These are phyloP conservation scores for Lecanicillium sp. DNA, from an alignment of 2,329 filamentous ascomycete species.

Conservation along the genomic window DNA sequence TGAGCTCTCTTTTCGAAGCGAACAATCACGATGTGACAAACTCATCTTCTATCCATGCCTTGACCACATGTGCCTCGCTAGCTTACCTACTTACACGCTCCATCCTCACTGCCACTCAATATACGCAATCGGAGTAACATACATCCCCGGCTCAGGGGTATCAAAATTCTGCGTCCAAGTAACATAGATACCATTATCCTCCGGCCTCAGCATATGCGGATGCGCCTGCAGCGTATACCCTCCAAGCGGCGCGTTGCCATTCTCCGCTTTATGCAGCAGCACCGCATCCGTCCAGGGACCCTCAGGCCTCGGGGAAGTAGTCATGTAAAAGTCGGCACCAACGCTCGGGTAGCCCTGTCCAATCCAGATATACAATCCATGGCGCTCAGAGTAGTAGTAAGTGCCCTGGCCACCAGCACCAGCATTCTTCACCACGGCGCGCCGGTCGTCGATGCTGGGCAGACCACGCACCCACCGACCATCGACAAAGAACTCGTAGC, in stretches of 20 bases:
- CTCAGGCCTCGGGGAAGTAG: neutral
- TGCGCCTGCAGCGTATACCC: constrained; percentile 3
- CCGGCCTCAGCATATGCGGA: neutral
- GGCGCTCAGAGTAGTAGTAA: neutral
- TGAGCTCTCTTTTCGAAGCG: no score
- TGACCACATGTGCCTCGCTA: no score
- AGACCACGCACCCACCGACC: neutral
- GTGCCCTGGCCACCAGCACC: neutral
- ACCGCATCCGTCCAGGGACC: neutral
- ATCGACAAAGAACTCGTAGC: neutral
- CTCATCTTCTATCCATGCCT: no score
- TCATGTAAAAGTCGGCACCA: neutral
- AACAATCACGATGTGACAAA: no score
- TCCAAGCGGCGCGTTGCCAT: neutral
- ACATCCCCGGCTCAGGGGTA: no score
- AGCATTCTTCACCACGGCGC: neutral
- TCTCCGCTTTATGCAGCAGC: neutral
- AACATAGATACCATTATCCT: no score
- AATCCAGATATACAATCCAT: neutral
- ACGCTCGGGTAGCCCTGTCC: neutral
- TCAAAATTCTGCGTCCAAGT: no score
- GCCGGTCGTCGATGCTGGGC: neutral
- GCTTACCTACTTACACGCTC: no score
- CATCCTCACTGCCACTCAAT: no score
- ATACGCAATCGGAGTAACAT: no score